These are phyloP conservation scores for Lineolata rhizophorae DNA, from an alignment of 495 filamentous ascomycete genomes.

Conservation along the genomic window DNA sequence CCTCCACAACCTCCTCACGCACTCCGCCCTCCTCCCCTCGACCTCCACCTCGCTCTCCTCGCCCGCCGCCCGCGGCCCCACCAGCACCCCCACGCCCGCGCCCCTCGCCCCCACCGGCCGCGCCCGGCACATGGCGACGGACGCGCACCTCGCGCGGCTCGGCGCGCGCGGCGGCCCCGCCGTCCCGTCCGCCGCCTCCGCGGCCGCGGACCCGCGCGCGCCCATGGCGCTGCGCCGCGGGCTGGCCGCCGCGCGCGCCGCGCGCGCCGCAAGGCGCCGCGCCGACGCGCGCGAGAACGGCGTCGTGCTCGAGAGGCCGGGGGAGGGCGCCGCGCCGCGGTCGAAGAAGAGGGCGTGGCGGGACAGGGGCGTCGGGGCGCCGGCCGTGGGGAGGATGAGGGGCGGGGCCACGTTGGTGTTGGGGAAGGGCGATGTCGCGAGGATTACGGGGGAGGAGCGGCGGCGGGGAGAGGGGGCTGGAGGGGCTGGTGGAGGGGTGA, in stretches of 20 bases:
- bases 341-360: conserved; percentile 22
- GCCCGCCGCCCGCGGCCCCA: conserved; percentile 73
- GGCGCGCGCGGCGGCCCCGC: conserved; percentile 56
- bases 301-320: conserved; percentile 55
- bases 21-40: conserved; percentile 69
- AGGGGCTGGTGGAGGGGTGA: background rate
- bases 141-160: conserved; percentile 58
- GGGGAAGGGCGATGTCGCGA: conserved; percentile 1
- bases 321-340: conserved; percentile 23
- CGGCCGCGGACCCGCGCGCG: conserved; percentile 61
- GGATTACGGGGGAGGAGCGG: background rate
- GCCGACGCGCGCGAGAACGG: conserved; percentile 74
- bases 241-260: conserved; percentile 39
- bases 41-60: conserved; percentile 37
- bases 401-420: conserved; percentile 3
- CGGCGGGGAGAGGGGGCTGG: background rate
- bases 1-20: conserved; percentile 66
- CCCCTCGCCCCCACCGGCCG: conserved; percentile 35
- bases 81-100: conserved; percentile 19
- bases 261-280: conserved; percentile 47
- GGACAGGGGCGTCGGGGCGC: conserved; percentile 21
- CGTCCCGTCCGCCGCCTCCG: too few species aligned
- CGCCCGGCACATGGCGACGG: conserved; percentile 51
- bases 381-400: conserved; percentile 2
- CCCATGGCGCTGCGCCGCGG: conserved; percentile 60